These are phyloP conservation scores for Gossypium mustelinum DNA, from an alignment of 345 rosid species.

Conservation along the genomic window DNA sequence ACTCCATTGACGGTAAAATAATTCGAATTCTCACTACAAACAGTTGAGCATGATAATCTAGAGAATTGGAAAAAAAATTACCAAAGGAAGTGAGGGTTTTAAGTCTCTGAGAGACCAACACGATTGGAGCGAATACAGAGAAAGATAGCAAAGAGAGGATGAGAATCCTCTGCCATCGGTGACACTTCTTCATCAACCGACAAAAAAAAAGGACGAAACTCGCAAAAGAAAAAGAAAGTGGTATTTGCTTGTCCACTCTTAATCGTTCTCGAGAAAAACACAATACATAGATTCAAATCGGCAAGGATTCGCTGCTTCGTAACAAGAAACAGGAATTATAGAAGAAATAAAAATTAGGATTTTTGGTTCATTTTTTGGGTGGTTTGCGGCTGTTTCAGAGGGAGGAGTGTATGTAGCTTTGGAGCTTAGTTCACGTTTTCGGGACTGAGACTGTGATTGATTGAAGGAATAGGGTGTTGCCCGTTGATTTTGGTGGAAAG, in stretches of 20 bases:
- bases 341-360: conserved; percentile 33
- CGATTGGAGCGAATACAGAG: conserved; percentile 69
- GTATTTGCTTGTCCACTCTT: background rate
- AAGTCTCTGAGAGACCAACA: conserved; percentile 56
- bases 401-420: background rate
- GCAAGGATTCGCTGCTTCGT: conserved; percentile 29
- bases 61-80: conserved; percentile 25
- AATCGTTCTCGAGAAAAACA: conserved; percentile 38
- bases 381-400: background rate
- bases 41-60: background rate
- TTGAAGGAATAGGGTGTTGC: background rate
- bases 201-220: background rate
- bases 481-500: conserved; percentile 13
- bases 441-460: conserved; percentile 7
- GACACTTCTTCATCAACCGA: conserved; percentile 61
- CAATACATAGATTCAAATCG: conserved; percentile 26
- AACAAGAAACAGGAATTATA: conserved; percentile 23
- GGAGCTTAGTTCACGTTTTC: conserved; percentile 35
- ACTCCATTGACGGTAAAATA: background rate
- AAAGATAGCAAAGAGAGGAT: conserved; percentile 70
- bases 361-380: background rate
- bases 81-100: conserved; percentile 49
- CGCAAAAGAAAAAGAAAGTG: background rate
- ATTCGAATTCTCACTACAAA: background rate
- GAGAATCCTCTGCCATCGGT: conserved; percentile 73